Conservation (phyloP, 495 filamentous ascomycete genomes). For the Cryomyces minteri region DNA sequence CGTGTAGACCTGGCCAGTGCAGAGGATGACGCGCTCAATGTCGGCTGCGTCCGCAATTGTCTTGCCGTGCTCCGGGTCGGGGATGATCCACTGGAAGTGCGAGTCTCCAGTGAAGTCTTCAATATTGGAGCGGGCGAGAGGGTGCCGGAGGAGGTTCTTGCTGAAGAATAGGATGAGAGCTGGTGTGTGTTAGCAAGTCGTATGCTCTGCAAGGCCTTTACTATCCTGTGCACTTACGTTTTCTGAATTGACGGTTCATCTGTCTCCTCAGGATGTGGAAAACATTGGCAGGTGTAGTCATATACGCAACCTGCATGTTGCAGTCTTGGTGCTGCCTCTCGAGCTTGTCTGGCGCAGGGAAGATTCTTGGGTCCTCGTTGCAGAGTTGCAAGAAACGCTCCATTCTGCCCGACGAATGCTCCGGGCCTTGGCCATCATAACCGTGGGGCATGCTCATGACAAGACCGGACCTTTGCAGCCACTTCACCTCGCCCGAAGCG, state of each 20-base stretch:
- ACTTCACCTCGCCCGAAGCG: conserved; percentile 92
- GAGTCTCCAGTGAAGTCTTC: conserved; percentile 80
- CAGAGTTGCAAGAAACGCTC: conserved; percentile 94
- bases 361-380: conserved; percentile 92
- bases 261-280: conserved; percentile 95
- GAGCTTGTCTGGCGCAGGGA: conserved; percentile 70
- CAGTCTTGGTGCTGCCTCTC: conserved; percentile 97
- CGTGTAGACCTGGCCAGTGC: conserved; percentile 86
- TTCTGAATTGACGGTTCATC: conserved; percentile 98
- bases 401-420: conserved; percentile 95
- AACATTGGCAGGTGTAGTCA: conserved; percentile 80
- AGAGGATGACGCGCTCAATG: conserved; percentile 87
- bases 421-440: conserved; percentile 95
- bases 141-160: conserved; percentile 84
- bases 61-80: conserved; percentile 61
- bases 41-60: conserved; percentile 62
- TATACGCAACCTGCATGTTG: conserved; percentile 97
- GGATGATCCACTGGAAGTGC: conserved; percentile 92
- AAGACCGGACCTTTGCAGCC: conserved; percentile 90
- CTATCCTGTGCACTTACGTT: conserved; percentile 45
- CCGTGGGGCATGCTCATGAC: conserved; percentile 91
- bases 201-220: background rate
- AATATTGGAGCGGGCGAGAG: conserved; percentile 68
- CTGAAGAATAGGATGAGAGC: conserved; percentile 95
- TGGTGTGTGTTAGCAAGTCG: conserved; percentile 16